Evolutionary conservation across 768 basidiomycete species (phyloP), one percentile per base, ranked within the genome.

Genomic region (Amanita fuliginea): DNA sequence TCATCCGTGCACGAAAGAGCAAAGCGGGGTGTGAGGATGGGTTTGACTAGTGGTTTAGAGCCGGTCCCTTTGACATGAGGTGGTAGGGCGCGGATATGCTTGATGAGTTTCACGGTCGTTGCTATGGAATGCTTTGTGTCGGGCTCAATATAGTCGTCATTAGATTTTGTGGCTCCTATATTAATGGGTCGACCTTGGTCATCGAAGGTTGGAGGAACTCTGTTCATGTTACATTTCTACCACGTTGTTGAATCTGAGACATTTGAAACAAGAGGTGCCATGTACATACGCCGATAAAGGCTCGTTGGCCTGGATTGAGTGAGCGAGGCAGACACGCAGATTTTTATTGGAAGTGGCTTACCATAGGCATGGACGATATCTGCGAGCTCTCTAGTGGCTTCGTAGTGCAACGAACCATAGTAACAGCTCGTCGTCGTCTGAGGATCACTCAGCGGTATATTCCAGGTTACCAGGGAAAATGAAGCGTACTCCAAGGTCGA

Each of bases 401-500:
- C 83, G 21, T 83, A 67, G 62, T 98, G 91, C 11, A 93, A 64
- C 2, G 81, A 84, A 6, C 80, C 89, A 60, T 89, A 95, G 64
- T 94, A 96, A 62, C 90, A 96, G 59, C 83, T 89, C 0, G 94
- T 96, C 0, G 94, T 96, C 1, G 92, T 95, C 93, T 92, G 13
- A 28, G 30, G 6, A 56, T 42, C 39, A 54, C 33, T 35, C 39
- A 16, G 18, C 41, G 16, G 32, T 5, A 11, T 42, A 13, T 30
- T 24, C 26, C 47, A 49, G 49, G 34, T 19, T 19, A 34, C 46
- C 21, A 43, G 32, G 50, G 41, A 53, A 53, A 40, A 55, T 44
- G 45, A 24, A 14, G 71, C 83, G 57, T 61, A 95, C 94, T 43
- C 91, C 93, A 30, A 67, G 76, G 52, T 84, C 73, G 42, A 96